Conservation (phyloP, 306 rosid species). For the Coriaria nepalensis region DNA sequence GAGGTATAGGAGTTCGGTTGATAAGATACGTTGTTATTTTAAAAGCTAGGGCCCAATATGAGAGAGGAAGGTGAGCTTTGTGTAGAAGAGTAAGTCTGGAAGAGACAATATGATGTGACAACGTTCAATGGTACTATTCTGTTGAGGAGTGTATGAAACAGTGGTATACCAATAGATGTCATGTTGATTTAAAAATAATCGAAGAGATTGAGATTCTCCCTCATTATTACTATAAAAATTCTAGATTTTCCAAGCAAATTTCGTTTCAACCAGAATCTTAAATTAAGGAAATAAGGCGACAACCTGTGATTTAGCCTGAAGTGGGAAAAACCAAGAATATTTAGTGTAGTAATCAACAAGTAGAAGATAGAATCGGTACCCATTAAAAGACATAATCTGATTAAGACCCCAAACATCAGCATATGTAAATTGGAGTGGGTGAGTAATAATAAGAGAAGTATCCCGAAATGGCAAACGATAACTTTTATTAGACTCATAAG, state of each 20-base stretch:
- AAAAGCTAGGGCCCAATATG: not conserved
- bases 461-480: too few relatives aligned
- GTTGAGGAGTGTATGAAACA: not conserved
- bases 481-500: too few relatives aligned
- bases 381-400: not conserved
- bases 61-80: not conserved
- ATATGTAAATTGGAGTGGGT: too few relatives aligned
- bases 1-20: not conserved
- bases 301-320: not conserved
- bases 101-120: not conserved
- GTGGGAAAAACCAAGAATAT: not conserved
- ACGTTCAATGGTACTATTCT: not conserved
- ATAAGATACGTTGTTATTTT: not conserved
- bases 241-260: not conserved
- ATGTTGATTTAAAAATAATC: not conserved
- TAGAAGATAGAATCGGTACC: not conserved
- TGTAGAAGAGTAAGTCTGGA: not conserved
- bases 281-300: not conserved
- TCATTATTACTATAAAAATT: not conserved
- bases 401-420: too few relatives aligned
- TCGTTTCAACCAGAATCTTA: not conserved
- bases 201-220: too few relatives aligned
- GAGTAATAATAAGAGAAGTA: too few relatives aligned
- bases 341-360: not conserved
- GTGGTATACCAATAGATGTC: not conserved